A percentile compares a stretch with the other conserved stretches of the same genome.
Evolutionary conservation across 768 basidiomycete genomes (phyloP).

Genomic region (Ramaria sp.): DNA sequence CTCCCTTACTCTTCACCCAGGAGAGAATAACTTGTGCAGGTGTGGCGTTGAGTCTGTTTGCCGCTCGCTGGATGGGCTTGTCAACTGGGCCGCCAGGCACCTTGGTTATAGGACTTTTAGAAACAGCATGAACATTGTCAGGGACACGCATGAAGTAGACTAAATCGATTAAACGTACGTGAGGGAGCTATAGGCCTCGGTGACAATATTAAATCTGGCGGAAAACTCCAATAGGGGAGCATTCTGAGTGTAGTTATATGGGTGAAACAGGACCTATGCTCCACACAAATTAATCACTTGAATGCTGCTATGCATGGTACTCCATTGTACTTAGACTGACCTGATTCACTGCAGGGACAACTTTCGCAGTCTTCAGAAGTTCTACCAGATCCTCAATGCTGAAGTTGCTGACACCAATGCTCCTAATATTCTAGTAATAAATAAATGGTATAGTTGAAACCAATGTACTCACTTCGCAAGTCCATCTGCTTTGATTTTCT

Average conservation of each 20-base stretch:
- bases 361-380: constrained; percentile 48
- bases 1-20: constrained; percentile 62
- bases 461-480: constrained; percentile 21
- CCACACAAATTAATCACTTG: background rate
- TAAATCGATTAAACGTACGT: constrained; percentile 28
- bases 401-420: constrained; percentile 68
- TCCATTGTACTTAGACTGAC: constrained; percentile 20
- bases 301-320: background rate
- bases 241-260: constrained; percentile 51
- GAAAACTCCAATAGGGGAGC: constrained; percentile 48
- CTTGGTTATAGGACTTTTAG: constrained; percentile 44
- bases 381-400: constrained; percentile 40
- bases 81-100: constrained; percentile 56
- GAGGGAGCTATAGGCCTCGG: constrained; percentile 64
- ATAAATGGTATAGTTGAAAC: background rate
- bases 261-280: constrained; percentile 52
- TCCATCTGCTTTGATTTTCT: constrained; percentile 43
- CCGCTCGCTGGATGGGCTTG: constrained; percentile 43
- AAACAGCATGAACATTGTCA: background rate
- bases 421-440: constrained; percentile 28
- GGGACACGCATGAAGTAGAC: background rate
- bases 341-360: constrained; percentile 62
- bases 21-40: constrained; percentile 62
- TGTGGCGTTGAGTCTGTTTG: constrained; percentile 36
- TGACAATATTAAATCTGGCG: constrained; percentile 46